Evolutionary conservation across 352 stramenopile genomes (phyloP), one percentile per base, ranked within the genome.

Genomic region (Globisporangium okanoganense): DNA sequence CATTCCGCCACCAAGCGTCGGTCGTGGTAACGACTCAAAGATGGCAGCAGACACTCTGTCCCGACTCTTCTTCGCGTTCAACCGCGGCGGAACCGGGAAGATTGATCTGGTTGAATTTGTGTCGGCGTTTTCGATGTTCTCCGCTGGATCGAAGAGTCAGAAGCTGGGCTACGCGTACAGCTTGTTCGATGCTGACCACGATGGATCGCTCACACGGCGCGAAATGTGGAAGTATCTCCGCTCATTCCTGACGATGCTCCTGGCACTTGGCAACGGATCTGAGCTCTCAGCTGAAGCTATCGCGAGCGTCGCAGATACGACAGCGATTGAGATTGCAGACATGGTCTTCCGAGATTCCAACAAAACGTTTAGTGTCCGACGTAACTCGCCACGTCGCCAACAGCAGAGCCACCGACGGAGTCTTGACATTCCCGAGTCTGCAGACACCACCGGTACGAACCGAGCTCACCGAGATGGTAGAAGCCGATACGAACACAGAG

Each of bases 191-290:
- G 72, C 81, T 29, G 88, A 98, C 65, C 82, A 85, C 66, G 82
- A 97, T 61, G 89, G 92, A 6, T 84, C 82, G 14, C 72, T 99
- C n/a, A 95, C 87, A 12, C 76, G 82, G n/a, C 76, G 87, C 40
- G 92, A 98, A 54, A 93, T 98, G 71, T 95, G 80, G 69, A 93
- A 90, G 55, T 98, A 96, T 70, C 56, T 98, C 29, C 83, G 92
- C 6, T 98, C 94, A 2, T 98, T 98, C 69, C 69, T 99, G 47
- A 95, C 94, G 2, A 95, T 98, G 69, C 69, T 99, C 10, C 76
- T 98, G 8, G 96, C 93, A 13, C 90, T 98, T 24, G 96, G 94
- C 56, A 97, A 97, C 51, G 88, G 82, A 12, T 85, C 82, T 0
- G 84, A 95, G 27, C 57, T 92, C 0, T 95, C 84, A 24, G 84